Base-by-base conservation (phyloP, 352 stramenopile species). In the Pythium plurisporium region DNA sequence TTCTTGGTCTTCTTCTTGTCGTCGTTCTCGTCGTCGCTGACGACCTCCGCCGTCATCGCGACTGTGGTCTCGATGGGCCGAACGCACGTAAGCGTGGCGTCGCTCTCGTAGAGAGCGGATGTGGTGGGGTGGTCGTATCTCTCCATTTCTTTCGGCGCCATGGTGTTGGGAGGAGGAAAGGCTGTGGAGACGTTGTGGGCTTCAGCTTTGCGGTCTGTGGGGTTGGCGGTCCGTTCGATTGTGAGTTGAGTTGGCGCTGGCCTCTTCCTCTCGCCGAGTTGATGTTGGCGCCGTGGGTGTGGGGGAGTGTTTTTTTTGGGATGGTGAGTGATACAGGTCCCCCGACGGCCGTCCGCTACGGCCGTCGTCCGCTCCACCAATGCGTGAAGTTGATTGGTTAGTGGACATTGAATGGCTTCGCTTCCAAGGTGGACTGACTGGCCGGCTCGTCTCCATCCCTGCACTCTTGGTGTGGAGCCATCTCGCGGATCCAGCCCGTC, bases 1-100 rank as follows among this genome's bases (percentile, higher is more conserved):
- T 79, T 79, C 47, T 79, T 85, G 22, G 73, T 88, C 10, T 65
- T 85, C 72, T 73, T 82, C 17, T 71, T 84, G 57, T 44, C 38
- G n/a, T 20, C 26, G 38, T 81, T 83, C 57, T 84, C 74, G 37
- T 70, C 70, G 27, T 80, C 83, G 57, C 84, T 72, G 15, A 25
- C 33, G 30, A 20, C 12, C 9, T 6, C 14, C 8, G 33, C 29
- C 31, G 34, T 17, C 42, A 26, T 31, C 14, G 65, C 43, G n/a
- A 34, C 25, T 10, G 23, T 22, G 15, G 23, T 19, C 17, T 10
- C 38, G 29, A 36, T 20, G 34, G 27, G 23, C 3, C n/a, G n/a
- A n/a, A 26, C 26, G 31, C 22, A 31, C 2, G 17, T 36, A 30
- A 38, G 8, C 36, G 27, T 25, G 23, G 46, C 40, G 29, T 9